phyloP scores from a whole-genome alignment of 2,329 filamentous ascomycete genomes.

The Botrytis aclada region DNA sequence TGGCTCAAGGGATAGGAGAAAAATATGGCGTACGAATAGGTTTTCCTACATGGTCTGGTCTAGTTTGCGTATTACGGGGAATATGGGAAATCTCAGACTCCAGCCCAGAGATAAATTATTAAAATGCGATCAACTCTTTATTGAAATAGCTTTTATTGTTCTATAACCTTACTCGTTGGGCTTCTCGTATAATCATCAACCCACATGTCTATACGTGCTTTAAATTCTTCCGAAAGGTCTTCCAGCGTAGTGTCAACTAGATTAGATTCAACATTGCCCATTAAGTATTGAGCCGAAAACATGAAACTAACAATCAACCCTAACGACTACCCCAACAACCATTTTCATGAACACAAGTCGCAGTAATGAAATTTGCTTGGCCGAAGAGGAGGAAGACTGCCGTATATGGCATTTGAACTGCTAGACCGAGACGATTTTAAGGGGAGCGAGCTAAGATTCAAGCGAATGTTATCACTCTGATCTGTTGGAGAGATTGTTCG shows the following conservation, averaged over 20 bases:
- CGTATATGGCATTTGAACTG: constrained; percentile 28
- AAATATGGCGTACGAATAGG: constrained; percentile 7
- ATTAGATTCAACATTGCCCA: neutral
- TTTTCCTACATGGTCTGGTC: neutral
- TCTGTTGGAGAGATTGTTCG: neutral
- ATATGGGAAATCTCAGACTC: neutral
- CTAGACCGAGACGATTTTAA: constrained; percentile 20
- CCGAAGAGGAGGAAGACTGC: constrained; percentile 31
- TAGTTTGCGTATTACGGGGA: neutral
- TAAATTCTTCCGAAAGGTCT: neutral
- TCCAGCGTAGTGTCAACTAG: neutral
- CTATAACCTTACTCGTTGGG: neutral
- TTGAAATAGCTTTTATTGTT: neutral
- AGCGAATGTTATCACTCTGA: neutral
- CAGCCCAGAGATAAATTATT: neutral
- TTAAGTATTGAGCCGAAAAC: neutral
- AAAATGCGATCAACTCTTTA: neutral
- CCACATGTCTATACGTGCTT: neutral
- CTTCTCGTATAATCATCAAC: neutral
- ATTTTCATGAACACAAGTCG: constrained; percentile 27
- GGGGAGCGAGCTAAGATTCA: neutral
- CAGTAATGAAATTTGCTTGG: constrained; percentile 29
- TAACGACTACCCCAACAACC: constrained; percentile 22
- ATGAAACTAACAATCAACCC: neutral
- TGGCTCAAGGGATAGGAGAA: neutral